Conservation (phyloP, 2,329 filamentous ascomycete species). For the Conoideocrella luteorostrata region DNA sequence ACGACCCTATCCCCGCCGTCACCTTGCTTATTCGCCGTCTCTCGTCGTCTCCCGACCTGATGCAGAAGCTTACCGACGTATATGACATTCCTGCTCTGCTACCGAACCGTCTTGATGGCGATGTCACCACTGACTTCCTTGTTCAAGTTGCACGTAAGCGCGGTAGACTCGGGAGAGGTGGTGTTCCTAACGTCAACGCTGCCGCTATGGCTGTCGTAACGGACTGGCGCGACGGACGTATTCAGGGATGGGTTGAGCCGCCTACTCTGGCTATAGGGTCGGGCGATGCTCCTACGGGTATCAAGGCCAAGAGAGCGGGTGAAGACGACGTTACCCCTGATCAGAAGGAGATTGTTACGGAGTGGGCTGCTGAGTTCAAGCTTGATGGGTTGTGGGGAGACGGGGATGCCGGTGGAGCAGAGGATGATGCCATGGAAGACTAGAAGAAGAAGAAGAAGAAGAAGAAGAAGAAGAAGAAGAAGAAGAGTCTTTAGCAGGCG, state of each 20-base stretch:
- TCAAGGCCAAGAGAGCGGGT: conserved; percentile 27
- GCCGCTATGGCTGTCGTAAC: conserved; percentile 90
- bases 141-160: conserved; percentile 93
- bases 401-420: conserved; percentile 28
- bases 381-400: conserved; percentile 88
- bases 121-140: conserved; percentile 82
- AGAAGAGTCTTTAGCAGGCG: too few species aligned
- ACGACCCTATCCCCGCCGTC: conserved; percentile 85
- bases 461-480: too few species aligned
- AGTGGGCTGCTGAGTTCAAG: conserved; percentile 94
- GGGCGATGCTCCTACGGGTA: conserved; percentile 21
- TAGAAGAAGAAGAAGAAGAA: conserved; percentile 26
- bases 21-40: conserved; percentile 76
- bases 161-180: conserved; percentile 79
- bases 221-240: conserved; percentile 94
- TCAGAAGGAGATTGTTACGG: conserved; percentile 81
- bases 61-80: conserved; percentile 72
- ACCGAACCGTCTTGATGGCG: conserved; percentile 56
- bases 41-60: conserved; percentile 63
- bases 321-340: conserved; percentile 48
- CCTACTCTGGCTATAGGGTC: conserved; percentile 56
- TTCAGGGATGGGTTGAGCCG: conserved; percentile 84
- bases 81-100: conserved; percentile 82
- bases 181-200: conserved; percentile 79
- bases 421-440: conserved; percentile 46